Conservation (phyloP, 331 rosid genomes). For the Arachis monticola region DNA sequence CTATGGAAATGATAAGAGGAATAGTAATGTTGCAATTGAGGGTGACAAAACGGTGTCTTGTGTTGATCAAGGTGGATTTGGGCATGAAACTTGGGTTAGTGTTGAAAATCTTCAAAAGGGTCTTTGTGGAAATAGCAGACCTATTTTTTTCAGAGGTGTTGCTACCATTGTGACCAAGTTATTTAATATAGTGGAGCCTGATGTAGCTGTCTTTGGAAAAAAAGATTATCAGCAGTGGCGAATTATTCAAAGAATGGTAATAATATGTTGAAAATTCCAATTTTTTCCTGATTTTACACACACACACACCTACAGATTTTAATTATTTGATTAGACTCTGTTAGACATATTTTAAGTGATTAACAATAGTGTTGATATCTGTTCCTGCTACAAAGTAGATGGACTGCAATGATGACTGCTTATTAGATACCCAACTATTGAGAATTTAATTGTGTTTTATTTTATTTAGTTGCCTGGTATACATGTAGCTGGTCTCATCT, state of each 20-base stretch:
- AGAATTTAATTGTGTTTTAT: conserved; percentile 7
- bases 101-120: conserved; percentile 77
- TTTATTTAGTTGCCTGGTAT: not conserved
- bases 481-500: not conserved
- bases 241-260: conserved; percentile 74
- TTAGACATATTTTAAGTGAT: not conserved
- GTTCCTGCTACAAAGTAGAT: not conserved
- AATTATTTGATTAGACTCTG: not conserved
- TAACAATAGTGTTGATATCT: not conserved
- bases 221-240: conserved; percentile 95
- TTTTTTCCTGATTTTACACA: too few relatives aligned
- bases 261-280: not conserved
- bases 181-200: conserved; percentile 93
- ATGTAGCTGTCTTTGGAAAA: conserved; percentile 86
- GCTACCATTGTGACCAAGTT: conserved; percentile 80
- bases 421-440: not conserved
- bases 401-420: conserved; percentile 3
- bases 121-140: conserved; percentile 87
- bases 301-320: not conserved
- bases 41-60: conserved; percentile 53
- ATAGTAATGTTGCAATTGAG: not conserved
- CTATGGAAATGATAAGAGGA: not conserved
- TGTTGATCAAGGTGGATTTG: conserved; percentile 61
- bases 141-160: conserved; percentile 83
- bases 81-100: conserved; percentile 86